Evolutionary conservation across 176 grass and related monocot species (phyloP).

Genomic region (Secale cereale): DNA sequence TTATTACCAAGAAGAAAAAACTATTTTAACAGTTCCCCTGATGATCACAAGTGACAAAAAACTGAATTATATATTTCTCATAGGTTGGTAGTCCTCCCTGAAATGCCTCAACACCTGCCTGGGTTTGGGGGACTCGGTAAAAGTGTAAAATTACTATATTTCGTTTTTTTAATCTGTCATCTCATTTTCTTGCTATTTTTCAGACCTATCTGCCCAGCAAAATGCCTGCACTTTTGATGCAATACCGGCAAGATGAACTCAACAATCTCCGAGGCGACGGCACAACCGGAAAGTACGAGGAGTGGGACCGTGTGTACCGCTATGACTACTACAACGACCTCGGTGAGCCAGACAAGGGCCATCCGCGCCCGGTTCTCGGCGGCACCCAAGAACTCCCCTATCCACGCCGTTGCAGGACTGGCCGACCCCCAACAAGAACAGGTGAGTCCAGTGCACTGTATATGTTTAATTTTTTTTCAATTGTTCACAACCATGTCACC

Average conservation of each 20-base stretch:
- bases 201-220: constrained; percentile 80
- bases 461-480: too few species aligned
- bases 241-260: constrained; percentile 65
- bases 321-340: constrained; percentile 86
- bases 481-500: too few species aligned
- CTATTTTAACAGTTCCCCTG: not conserved
- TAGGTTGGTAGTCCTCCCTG: too few species aligned
- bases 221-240: constrained; percentile 50
- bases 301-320: constrained; percentile 63
- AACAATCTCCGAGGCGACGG: constrained; percentile 51
- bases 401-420: constrained; percentile 73
- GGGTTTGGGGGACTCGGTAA: too few species aligned
- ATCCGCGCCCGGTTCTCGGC: constrained; percentile 54
- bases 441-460: constrained; percentile 22
- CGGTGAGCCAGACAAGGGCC: constrained; percentile 50
- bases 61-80: too few species aligned
- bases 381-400: constrained; percentile 66
- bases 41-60: too few species aligned
- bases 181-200: not conserved
- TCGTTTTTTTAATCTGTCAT: not conserved
- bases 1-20: not conserved
- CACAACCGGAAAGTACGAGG: constrained; percentile 42
- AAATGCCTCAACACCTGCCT: too few species aligned
- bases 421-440: constrained; percentile 20
- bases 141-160: not conserved